These are phyloP conservation scores for Candida buenavistaensis DNA, from an alignment of 1,139 yeast species.

Conservation along the genomic window DNA sequence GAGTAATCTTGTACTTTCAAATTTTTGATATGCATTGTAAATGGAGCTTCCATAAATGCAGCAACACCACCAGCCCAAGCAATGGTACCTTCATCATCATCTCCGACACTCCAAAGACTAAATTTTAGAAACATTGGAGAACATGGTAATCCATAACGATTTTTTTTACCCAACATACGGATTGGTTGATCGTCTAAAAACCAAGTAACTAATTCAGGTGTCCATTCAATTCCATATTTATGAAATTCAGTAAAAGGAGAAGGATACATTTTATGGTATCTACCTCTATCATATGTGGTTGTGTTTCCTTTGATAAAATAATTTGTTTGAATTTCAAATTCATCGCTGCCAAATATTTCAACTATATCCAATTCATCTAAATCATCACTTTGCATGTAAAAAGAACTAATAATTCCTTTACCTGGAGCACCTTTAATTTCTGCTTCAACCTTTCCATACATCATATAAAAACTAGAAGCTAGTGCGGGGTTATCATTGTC, in stretches of 20 bases:
- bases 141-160: constrained; percentile 34
- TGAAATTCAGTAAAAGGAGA: constrained; percentile 26
- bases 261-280: constrained; percentile 25
- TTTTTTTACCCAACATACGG: constrained; percentile 21
- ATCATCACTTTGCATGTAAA: constrained; percentile 48
- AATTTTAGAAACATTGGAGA: constrained; percentile 41
- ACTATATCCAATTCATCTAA: constrained; percentile 49
- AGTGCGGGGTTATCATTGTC: constrained; percentile 42
- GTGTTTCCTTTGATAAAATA: constrained; percentile 47
- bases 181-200: constrained; percentile 28
- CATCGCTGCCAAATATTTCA: constrained; percentile 44
- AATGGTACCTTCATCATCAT: constrained; percentile 37
- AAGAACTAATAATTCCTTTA: constrained; percentile 42
- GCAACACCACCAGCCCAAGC: constrained; percentile 46
- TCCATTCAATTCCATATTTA: constrained; percentile 42
- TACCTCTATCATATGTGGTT: constrained; percentile 43
- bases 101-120: constrained; percentile 44
- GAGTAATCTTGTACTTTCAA: constrained; percentile 35
- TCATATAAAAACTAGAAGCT: constrained; percentile 34
- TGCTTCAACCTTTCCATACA: constrained; percentile 45
- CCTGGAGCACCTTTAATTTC: constrained; percentile 40
- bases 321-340: constrained; percentile 38
- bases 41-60: constrained; percentile 35
- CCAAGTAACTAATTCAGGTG: constrained; percentile 34
- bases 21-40: constrained; percentile 31